Percentiles rank a stretch among this genome's conserved stretches.
Conservation (phyloP, 169 alveolate genomes). For the Amoebophrya sp. region DNA sequence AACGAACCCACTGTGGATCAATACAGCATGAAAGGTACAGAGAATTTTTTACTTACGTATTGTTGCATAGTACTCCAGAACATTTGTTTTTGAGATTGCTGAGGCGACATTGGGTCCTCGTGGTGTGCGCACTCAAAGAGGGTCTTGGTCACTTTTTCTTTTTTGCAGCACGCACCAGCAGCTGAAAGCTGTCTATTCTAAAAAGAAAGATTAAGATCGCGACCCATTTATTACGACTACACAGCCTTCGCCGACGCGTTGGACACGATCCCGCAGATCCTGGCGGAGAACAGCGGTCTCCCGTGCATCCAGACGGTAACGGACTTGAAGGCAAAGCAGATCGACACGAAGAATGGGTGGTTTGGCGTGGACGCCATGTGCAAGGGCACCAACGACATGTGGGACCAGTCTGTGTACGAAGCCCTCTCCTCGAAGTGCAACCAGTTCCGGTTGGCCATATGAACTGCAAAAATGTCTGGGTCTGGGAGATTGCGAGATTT, state of each 20-base stretch:
- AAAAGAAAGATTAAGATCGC: no score
- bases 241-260: neutral
- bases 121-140: no score
- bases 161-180: no score
- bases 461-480: no score
- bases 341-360: neutral
- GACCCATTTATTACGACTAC: no score
- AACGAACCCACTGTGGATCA: constrained; percentile 60
- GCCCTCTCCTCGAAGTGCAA: constrained; percentile 83
- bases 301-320: constrained; percentile 35
- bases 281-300: constrained; percentile 25
- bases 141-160: no score
- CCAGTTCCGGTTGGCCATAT: constrained; percentile 89
- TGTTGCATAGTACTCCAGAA: no score
- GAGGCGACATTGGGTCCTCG: no score
- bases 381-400: constrained; percentile 73
- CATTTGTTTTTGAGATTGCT: no score
- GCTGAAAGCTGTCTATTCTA: no score
- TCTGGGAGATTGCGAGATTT: no score
- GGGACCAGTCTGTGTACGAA: constrained; percentile 80
- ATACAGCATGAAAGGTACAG: neutral
- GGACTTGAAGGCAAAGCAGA: constrained; percentile 20
- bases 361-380: constrained; percentile 47
- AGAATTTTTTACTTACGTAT: no score
- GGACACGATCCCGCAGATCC: constrained; percentile 28